A percentile compares a stretch with the other conserved stretches of the same genome.
These are phyloP conservation scores for Ulota crispa DNA, from an alignment of 225 moss, liverwort and hornwort species.

Conservation along the genomic window DNA sequence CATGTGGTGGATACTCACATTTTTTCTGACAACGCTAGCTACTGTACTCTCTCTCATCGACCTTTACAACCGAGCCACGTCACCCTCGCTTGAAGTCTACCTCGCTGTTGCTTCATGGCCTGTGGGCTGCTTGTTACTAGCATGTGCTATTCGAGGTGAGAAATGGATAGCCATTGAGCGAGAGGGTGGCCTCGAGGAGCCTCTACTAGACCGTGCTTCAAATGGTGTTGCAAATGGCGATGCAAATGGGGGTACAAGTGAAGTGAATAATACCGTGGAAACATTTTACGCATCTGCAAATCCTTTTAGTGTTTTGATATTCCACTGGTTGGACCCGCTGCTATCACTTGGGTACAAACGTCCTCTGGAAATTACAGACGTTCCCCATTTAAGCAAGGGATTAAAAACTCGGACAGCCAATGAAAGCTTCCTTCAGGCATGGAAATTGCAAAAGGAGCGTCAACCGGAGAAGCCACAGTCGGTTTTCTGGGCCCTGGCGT, in stretches of 20 bases:
- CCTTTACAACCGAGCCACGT: slow-evolving; percentile 26
- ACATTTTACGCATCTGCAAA: slow-evolving; percentile 29
- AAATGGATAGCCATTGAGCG: slow-evolving; percentile 34
- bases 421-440: slow-evolving; percentile 34
- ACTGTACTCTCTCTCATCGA: slow-evolving; percentile 33
- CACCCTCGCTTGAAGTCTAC: slow-evolving; percentile 29
- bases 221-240: neutral
- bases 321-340: slow-evolving; percentile 51
- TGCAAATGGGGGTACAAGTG: neutral
- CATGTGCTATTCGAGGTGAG: slow-evolving; percentile 46
- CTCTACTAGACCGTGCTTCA: slow-evolving; percentile 18
- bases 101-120: slow-evolving; percentile 49
- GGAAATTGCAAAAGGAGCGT: slow-evolving; percentile 34
- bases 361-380: slow-evolving; percentile 36
- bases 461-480: slow-evolving; percentile 31
- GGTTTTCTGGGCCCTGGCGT: slow-evolving; percentile 31
- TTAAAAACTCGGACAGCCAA: slow-evolving; percentile 30
- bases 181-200: slow-evolving; percentile 8
- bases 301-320: slow-evolving; percentile 22
- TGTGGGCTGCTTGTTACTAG: slow-evolving; percentile 49
- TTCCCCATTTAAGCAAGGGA: slow-evolving; percentile 34
- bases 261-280: slow-evolving; percentile 24
- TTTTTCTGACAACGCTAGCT: slow-evolving; percentile 38
- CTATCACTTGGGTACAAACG: slow-evolving; percentile 42
- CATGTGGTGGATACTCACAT: slow-evolving; percentile 62